A percentile compares a stretch with the other conserved stretches of the same genome.
phyloP scores from a whole-genome alignment of 2,329 filamentous ascomycete species.

The Trichophyton equinum region DNA sequence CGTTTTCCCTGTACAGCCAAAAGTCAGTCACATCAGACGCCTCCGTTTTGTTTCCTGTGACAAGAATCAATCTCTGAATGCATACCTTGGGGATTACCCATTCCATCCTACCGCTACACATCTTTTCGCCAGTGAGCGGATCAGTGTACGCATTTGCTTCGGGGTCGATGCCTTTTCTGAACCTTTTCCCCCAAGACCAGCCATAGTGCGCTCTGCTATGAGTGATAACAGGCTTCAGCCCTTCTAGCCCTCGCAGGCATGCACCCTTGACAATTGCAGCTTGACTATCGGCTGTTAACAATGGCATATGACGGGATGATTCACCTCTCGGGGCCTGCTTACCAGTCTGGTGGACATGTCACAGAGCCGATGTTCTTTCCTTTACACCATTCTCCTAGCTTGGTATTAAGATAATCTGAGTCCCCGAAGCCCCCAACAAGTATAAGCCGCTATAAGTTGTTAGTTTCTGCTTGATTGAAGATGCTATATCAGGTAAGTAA shows the following conservation, averaged over 20 bases:
- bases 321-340: neutral
- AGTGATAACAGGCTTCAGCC: conserved; percentile 3
- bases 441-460: conserved; percentile 10
- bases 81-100: conserved; percentile 11
- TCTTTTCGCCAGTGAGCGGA: conserved; percentile 5
- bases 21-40: neutral
- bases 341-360: conserved; percentile 4
- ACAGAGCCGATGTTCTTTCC: conserved; percentile 1
- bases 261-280: conserved; percentile 11
- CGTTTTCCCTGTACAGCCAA: neutral
- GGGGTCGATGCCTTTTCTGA: conserved; percentile 9
- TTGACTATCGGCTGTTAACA: conserved; percentile 6
- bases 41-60: neutral
- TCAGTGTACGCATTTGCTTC: conserved; percentile 4
- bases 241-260: conserved; percentile 8
- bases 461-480: neutral
- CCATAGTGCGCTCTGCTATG: conserved; percentile 11
- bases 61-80: neutral
- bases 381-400: conserved; percentile 2
- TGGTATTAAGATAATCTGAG: conserved; percentile 11
- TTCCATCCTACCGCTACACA: conserved; percentile 6
- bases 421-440: conserved; percentile 13
- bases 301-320: neutral
- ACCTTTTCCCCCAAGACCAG: conserved; percentile 4
- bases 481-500: neutral